Conservation (phyloP, 2,329 filamentous ascomycete genomes). For the Nemania abortiva region DNA sequence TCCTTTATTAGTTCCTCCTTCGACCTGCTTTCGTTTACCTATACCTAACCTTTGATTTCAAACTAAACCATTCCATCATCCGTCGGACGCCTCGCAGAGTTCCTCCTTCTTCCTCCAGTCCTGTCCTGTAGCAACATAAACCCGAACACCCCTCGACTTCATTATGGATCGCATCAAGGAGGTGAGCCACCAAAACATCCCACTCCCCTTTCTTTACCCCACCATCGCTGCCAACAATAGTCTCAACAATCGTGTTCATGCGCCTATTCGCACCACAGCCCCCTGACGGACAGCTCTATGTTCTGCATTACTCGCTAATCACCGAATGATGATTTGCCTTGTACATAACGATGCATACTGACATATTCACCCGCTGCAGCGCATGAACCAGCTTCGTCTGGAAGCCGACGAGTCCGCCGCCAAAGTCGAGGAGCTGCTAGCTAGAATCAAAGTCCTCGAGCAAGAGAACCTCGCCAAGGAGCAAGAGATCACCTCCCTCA, state of each 20-base stretch:
- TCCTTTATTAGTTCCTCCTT: slow-evolving; percentile 44
- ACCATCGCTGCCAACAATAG: slow-evolving; percentile 47
- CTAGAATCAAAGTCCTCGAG: slow-evolving; percentile 89
- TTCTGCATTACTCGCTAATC: neutral
- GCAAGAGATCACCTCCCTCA: slow-evolving; percentile 96
- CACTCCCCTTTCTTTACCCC: slow-evolving; percentile 49
- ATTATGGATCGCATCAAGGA: slow-evolving; percentile 92
- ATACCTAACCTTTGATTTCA: slow-evolving; percentile 24
- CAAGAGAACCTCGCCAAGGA: slow-evolving; percentile 97
- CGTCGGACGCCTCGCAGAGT: slow-evolving; percentile 34
- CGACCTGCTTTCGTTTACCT: slow-evolving; percentile 43
- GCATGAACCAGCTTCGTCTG: slow-evolving; percentile 94
- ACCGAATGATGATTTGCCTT: neutral
- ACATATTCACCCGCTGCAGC: slow-evolving; percentile 64
- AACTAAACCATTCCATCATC: slow-evolving; percentile 38
- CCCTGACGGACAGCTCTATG: neutral
- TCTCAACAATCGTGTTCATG: slow-evolving; percentile 4
- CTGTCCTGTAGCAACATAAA: slow-evolving; percentile 47
- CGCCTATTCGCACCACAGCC: slow-evolving; percentile 18
- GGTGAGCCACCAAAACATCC: slow-evolving; percentile 65
- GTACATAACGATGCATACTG: slow-evolving; percentile 28
- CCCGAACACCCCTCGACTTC: slow-evolving; percentile 40
- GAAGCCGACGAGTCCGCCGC: slow-evolving; percentile 87
- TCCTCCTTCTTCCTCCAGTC: slow-evolving; percentile 38
- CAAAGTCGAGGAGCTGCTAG: slow-evolving; percentile 88